Evolutionary conservation across 1,284 basidiomycete species (phyloP).

Genomic region (Trichosporon inkin): DNA sequence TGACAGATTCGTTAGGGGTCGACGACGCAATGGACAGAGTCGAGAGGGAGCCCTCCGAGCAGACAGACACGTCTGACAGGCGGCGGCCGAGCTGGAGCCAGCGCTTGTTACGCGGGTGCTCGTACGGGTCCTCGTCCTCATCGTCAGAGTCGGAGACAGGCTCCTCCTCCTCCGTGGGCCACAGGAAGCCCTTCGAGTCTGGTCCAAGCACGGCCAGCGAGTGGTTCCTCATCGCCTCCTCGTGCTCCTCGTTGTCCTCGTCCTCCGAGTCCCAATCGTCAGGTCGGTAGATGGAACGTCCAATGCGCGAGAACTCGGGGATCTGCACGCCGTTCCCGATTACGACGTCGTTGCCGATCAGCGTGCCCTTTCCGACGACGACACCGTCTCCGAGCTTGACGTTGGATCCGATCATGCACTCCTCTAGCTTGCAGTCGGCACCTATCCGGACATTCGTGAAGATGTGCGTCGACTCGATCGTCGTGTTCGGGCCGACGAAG

Average conservation of each 20-base stretch:
- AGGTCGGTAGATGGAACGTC: constrained; percentile 66
- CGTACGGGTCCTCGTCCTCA: constrained; percentile 49
- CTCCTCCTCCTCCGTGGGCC: constrained; percentile 49
- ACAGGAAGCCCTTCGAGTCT: constrained; percentile 47
- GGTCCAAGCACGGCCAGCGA: constrained; percentile 35
- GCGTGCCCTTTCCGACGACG: constrained; percentile 48
- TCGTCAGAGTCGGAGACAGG: constrained; percentile 38
- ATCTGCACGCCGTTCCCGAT: constrained; percentile 69
- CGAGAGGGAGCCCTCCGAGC: constrained; percentile 38
- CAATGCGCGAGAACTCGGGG: constrained; percentile 68
- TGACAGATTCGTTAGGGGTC: constrained; percentile 29
- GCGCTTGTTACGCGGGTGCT: constrained; percentile 48
- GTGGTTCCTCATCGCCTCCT: constrained; percentile 35
- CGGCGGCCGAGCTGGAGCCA: constrained; percentile 47
- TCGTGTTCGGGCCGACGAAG: constrained; percentile 68
- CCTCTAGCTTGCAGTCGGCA: constrained; percentile 66
- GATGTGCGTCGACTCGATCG: constrained; percentile 71
- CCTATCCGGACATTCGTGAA: constrained; percentile 76
- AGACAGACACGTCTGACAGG: constrained; percentile 34
- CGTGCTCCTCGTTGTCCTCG: constrained; percentile 51
- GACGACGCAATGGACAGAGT: constrained; percentile 48
- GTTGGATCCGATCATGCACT: constrained; percentile 59
- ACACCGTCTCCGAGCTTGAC: constrained; percentile 52
- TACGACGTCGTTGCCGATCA: constrained; percentile 66
- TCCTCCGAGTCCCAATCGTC: constrained; percentile 63